Evolutionary conservation across 257 asterid species (phyloP), one percentile per base, ranked within the genome.

Genomic region (Nicotiana noctiflora): DNA sequence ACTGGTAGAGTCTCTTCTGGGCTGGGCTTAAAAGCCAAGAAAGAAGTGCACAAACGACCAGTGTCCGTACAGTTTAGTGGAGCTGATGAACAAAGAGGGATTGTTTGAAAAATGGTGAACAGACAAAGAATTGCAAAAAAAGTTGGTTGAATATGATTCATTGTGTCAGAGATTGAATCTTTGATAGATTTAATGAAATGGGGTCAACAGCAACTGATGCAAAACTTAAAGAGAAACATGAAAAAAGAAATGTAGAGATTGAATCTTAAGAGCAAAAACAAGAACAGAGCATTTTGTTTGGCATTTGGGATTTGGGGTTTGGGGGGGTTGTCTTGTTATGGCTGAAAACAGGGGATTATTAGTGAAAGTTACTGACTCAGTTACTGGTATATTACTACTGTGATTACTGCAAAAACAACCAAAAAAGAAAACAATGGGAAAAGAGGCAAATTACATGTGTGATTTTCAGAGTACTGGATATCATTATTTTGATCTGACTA

Each of bases 21-120:
- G 3, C 90, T 79, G 86, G 97, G 96, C 59, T 92, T 95, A 89
- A 95, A 93, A 78, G 98, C 97, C 37, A 95, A 76, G 80, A 92
- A 95, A 29, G 99, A 95, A 21, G 93, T 85, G 87, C 99, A 95
- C 2, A 93, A 51, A 18, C 99, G 89, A 29, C 85, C 77, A 27
- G 97, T 87, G 82, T 95, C 99, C 3, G 98, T 91, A 70, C 99
- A 95, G 82, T 92, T 92, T 4, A 90, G 88, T 12, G 98, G 98
- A 74, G 85, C 57, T 19, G 91, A 77, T 61, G 86, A 83, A 79
- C 85, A 77, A 11, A 79, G 72, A 74, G 84, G 75, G 61, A 81
- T 14, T 1, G 60, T 46, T 83, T 83, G 81, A 59, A 84, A 51
- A 46, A 82, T 18, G 51, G 79, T 31, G 25, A 19, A 74, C 79